phyloP scores from a whole-genome alignment of 441 rosid species.

The Syzygium syzygioides region DNA sequence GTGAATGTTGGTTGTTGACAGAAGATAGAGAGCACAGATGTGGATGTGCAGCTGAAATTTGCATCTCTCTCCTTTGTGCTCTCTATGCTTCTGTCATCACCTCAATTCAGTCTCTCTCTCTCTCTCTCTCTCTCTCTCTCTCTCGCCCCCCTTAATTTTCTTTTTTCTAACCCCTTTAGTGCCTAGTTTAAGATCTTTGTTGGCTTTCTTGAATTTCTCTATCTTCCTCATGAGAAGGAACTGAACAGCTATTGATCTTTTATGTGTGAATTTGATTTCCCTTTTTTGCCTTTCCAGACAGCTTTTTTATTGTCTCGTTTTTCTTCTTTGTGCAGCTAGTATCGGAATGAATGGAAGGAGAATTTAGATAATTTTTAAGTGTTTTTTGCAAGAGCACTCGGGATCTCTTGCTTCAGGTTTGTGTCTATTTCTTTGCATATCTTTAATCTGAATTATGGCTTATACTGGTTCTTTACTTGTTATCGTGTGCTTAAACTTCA shows the following conservation, averaged over 20 bases:
- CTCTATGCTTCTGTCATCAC: not conserved
- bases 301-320: not conserved
- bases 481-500: not conserved
- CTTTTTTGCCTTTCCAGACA: not conserved
- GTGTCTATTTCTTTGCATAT: not conserved
- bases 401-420: not conserved
- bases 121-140: not conserved
- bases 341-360: not conserved
- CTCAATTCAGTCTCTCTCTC: not conserved
- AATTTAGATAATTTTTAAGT: not conserved
- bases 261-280: not conserved
- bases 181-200: not conserved
- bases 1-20: not conserved
- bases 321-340: not conserved
- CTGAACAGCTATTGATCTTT: not conserved
- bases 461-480: not conserved
- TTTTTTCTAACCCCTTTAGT: not conserved
- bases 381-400: not conserved
- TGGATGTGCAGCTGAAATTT: not conserved
- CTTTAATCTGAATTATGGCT: not conserved
- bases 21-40: conserved; percentile 7
- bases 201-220: not conserved
- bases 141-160: not conserved
- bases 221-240: not conserved
- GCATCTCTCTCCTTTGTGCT: conserved; percentile 8